Conservation (phyloP, 352 stramenopile genomes). For the Pythium pectinolyticum region DNA sequence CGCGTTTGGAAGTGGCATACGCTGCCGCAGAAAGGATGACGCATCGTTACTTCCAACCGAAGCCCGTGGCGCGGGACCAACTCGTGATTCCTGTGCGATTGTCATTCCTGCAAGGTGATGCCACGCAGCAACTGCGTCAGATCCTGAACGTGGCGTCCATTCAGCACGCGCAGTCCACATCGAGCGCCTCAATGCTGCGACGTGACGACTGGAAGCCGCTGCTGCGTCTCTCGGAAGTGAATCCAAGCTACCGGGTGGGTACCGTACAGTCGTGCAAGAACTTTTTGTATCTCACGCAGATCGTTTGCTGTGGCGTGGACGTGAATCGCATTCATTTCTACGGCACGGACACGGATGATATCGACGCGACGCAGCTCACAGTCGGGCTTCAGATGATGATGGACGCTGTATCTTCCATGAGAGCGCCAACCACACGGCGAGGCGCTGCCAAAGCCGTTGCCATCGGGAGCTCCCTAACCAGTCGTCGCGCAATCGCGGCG, state of each 20-base stretch:
- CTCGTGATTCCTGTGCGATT: background rate
- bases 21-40: too few relatives aligned
- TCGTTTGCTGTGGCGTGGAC: background rate
- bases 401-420: too few relatives aligned
- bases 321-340: too few relatives aligned
- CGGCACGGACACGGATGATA: too few relatives aligned
- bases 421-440: background rate
- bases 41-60: background rate
- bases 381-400: too few relatives aligned
- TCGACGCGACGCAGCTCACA: too few relatives aligned
- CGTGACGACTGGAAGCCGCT: background rate
- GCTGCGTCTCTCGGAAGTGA: background rate
- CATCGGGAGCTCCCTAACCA: background rate
- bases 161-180: too few relatives aligned
- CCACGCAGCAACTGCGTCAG: background rate
- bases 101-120: background rate
- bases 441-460: too few relatives aligned
- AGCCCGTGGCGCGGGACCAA: background rate
- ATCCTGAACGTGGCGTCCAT: background rate
- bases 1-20: too few relatives aligned
- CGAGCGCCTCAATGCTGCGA: too few relatives aligned
- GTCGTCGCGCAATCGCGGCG: background rate
- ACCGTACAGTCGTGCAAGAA: background rate
- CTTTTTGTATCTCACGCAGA: background rate
- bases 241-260: background rate